Evolutionary conservation across 805 yeast genomes (phyloP).

Genomic region (Metschnikowia similis): DNA sequence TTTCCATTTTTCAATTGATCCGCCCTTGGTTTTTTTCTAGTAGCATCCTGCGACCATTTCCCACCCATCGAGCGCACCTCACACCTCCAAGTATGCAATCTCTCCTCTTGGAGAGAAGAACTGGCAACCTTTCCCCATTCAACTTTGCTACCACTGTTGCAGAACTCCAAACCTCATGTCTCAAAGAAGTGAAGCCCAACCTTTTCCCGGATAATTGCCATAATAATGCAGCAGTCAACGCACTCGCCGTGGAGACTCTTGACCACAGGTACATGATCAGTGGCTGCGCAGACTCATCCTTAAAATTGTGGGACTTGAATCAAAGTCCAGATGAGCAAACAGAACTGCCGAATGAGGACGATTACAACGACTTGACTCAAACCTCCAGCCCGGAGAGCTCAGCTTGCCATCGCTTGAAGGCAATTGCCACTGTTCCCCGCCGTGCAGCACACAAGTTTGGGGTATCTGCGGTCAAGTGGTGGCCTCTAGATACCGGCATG

Average conservation of each 20-base stretch:
- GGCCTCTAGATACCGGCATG: conserved; percentile 85
- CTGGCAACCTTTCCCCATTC: conserved; percentile 24
- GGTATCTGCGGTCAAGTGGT: conserved; percentile 74
- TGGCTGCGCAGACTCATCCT: conserved; percentile 69
- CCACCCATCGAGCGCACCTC: background rate
- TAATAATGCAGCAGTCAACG: conserved; percentile 51
- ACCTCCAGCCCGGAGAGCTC: background rate
- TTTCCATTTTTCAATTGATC: too few species aligned
- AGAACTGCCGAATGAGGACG: background rate
- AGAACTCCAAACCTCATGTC: conserved; percentile 33
- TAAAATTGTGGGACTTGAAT: conserved; percentile 61
- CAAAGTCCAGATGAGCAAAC: background rate
- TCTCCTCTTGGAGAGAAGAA: conserved; percentile 31
- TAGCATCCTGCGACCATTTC: background rate
- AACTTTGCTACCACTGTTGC: conserved; percentile 34
- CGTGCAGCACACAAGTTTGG: conserved; percentile 61
- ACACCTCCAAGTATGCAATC: conserved; percentile 29
- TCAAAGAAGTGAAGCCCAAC: conserved; percentile 21
- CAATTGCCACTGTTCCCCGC: conserved; percentile 34
- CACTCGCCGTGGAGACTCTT: conserved; percentile 51
- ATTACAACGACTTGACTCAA: background rate
- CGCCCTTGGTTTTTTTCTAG: background rate
- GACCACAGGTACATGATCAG: conserved; percentile 51
- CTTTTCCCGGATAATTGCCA: conserved; percentile 44
- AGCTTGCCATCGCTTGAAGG: background rate